Conservation (phyloP, 306 rosid genomes). For the Abrus precatorius region DNA sequence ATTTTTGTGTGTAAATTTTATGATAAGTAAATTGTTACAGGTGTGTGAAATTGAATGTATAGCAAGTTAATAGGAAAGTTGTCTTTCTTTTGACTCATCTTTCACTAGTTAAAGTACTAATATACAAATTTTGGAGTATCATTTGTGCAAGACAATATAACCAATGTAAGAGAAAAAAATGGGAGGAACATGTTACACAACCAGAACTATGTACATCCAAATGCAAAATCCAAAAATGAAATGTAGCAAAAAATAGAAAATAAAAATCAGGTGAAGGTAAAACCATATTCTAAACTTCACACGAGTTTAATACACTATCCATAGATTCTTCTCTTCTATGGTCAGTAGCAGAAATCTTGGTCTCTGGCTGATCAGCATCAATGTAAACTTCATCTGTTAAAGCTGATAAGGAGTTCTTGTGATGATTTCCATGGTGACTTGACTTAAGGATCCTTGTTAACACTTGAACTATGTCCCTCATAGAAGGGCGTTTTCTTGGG, state of each 20-base stretch:
- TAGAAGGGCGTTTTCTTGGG: constrained; percentile 76
- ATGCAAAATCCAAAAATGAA: constrained; percentile 31
- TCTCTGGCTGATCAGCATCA: constrained; percentile 62
- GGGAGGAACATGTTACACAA: neutral
- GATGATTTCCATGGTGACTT: constrained; percentile 58
- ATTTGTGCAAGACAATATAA: constrained; percentile 16
- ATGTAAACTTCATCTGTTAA: constrained; percentile 64
- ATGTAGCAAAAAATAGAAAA: constrained; percentile 10
- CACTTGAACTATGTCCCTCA: constrained; percentile 81
- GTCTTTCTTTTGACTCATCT: constrained; percentile 19
- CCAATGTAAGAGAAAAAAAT: neutral
- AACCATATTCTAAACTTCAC: constrained; percentile 58
- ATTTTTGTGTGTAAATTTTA: neutral
- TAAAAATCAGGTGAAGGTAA: constrained; percentile 37
- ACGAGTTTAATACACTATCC: constrained; percentile 62
- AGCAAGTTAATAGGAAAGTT: neutral
- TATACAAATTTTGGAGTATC: constrained; percentile 46
- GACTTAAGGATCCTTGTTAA: constrained; percentile 60
- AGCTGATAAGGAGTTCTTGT: constrained; percentile 60
- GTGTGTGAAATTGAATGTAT: neutral
- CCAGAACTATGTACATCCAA: constrained; percentile 32
- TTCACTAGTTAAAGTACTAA: constrained; percentile 29
- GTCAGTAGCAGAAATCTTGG: constrained; percentile 35
- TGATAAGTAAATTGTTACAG: neutral
- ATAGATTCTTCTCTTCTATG: constrained; percentile 72